Base-by-base conservation (phyloP, 306 rosid species). In the Nissolia schottii region DNA sequence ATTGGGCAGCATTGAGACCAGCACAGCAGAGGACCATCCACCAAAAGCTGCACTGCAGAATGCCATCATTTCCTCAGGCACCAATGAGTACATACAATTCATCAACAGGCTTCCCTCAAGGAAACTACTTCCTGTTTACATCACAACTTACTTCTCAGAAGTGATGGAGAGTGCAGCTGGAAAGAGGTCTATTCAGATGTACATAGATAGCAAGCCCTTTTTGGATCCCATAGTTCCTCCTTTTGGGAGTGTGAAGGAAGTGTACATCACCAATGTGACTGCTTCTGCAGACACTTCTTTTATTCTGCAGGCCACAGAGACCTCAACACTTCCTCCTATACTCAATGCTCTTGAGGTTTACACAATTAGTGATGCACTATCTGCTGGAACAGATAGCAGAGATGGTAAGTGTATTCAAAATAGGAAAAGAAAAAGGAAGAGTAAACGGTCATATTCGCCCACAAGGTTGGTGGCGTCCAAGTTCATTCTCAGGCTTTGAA, bases 141-240 rank as follows among this genome's bases (percentile, higher is more conserved):
- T 84, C 38, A 77, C 19, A 40, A 41, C 84, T 37, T 86, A 81
- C 71, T 87, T 86, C 74, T 79, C 91, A 5, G 88, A 87, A 77
- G 54, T 84, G 20, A 60, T 4, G 10, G 53, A 58, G n/a, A 48
- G 72, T 37, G 37, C 85, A 11, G 7, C 60, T 3, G 68, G 82
- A 0, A 27, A 16, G 55, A 70, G 88, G 51, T 79, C 76, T 35
- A 64, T 87, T 0, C 73, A 70, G 5, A 41, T 87, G 28, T 58
- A 25, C 72, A 63, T 81, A 4, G 80, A 84, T 45, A 49, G 43
- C 54, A 27, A 38, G 35, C 40, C 62, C 13, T 25, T 34, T 11
- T 76, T 56, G 5, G 63, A 57, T 45, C 78, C 78, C 22, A 70
- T 87, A 14, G 22, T 60, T 19, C 85, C 91, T 41, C 58, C 77